A percentile compares a stretch with the other conserved stretches of the same genome.
Evolutionary conservation across 2,329 filamentous ascomycete genomes (phyloP).

Genomic region (Scedosporium dehoogii): DNA sequence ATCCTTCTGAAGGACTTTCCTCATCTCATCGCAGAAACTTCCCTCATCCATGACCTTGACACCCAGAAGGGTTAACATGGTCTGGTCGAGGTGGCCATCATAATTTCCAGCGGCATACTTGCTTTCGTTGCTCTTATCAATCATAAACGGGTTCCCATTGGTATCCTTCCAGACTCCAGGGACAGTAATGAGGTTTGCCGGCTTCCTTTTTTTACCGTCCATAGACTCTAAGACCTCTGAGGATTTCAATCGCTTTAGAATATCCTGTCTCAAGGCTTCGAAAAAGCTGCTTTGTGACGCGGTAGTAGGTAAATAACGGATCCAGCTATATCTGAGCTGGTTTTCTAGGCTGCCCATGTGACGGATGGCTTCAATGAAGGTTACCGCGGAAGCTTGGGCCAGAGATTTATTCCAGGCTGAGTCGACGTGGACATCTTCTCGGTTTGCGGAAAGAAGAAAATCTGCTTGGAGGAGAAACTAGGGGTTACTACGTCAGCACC

Average conservation of each 20-base stretch:
- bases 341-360: constrained; percentile 5
- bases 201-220: not conserved
- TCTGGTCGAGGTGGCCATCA: not conserved
- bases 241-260: not conserved
- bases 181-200: not conserved
- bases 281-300: constrained; percentile 3
- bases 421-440: constrained; percentile 14
- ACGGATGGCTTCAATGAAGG: constrained; percentile 3
- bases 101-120: not conserved
- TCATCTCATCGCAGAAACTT: not conserved
- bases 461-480: constrained; percentile 18
- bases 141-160: not conserved
- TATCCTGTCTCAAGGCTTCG: not conserved
- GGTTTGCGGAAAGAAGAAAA: constrained; percentile 15
- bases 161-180: not conserved
- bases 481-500: not conserved
- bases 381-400: not conserved
- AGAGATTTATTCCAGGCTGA: constrained; percentile 14
- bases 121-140: not conserved
- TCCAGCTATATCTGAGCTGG: constrained; percentile 11
- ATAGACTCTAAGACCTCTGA: not conserved
- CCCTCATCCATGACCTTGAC: not conserved
- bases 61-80: not conserved
- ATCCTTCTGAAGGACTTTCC: not conserved
- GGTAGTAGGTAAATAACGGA: not conserved